Evolutionary conservation across 441 rosid genomes (phyloP).

Genomic region (Gossypium trilobum): DNA sequence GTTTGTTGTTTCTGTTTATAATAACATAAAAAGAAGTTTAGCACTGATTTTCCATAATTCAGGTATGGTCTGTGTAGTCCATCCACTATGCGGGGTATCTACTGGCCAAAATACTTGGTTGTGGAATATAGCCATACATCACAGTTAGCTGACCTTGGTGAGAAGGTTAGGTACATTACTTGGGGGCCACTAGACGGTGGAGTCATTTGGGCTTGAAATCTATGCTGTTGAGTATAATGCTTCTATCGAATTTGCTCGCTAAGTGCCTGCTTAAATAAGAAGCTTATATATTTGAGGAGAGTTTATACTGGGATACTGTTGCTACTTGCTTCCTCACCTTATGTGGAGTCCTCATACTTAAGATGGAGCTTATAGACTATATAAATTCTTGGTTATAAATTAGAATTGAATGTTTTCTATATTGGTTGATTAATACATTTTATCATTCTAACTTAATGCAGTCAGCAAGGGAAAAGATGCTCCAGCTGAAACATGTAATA

Average conservation of each 20-base stretch:
- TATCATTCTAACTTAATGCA: slow-evolving; percentile 25
- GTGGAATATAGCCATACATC: not conserved
- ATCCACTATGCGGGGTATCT: not conserved
- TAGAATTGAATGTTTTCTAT: not conserved
- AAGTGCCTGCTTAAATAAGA: not conserved
- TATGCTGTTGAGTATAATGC: not conserved
- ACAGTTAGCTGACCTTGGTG: not conserved
- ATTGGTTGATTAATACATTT: slow-evolving; percentile 10
- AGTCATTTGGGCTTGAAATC: not conserved
- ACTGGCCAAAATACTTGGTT: slow-evolving; percentile 10
- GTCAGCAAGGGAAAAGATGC: slow-evolving; percentile 43
- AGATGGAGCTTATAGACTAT: not conserved
- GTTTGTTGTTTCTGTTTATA: slow-evolving; percentile 17
- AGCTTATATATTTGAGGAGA: not conserved
- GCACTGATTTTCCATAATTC: not conserved
- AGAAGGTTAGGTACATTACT: slow-evolving; percentile 3
- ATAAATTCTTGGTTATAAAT: not conserved
- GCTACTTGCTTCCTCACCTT: not conserved
- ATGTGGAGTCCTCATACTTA: not conserved
- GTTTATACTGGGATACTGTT: not conserved
- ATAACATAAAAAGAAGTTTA: slow-evolving; percentile 1
- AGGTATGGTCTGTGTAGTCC: not conserved
- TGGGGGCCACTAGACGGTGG: not conserved
- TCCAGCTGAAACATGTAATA: slow-evolving; percentile 35
- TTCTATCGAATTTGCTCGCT: not conserved